Conservation (phyloP, 2,329 filamentous ascomycete species). For the Exophiala phaeomuriformis region DNA sequence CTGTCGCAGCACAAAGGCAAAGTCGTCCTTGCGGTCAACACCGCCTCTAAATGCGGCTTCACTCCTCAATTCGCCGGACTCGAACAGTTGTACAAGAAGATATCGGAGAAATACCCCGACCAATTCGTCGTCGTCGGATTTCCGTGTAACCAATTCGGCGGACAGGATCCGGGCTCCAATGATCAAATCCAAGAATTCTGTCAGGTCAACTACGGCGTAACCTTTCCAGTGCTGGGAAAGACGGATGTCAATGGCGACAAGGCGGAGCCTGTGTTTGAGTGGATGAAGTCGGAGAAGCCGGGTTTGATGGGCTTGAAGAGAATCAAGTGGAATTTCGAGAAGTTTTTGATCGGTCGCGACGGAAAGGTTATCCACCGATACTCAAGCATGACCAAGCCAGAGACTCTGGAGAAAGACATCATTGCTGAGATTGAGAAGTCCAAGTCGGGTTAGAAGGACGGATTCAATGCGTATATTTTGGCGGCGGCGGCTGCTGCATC, state of each 20-base stretch:
- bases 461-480: conserved; percentile 7
- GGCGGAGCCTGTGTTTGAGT: conserved; percentile 73
- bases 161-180: conserved; percentile 77
- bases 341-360: conserved; percentile 83
- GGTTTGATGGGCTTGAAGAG: conserved; percentile 77
- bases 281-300: conserved; percentile 62
- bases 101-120: conserved; percentile 62
- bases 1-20: conserved; percentile 74
- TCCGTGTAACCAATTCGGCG: conserved; percentile 95
- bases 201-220: conserved; percentile 88
- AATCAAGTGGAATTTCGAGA: conserved; percentile 99
- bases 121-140: conserved; percentile 88
- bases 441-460: conserved; percentile 32
- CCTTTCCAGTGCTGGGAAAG: conserved; percentile 86
- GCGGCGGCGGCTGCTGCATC: background rate
- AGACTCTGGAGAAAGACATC: conserved; percentile 67
- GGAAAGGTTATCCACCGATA: conserved; percentile 79
- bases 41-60: conserved; percentile 97
- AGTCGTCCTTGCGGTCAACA: conserved; percentile 94
- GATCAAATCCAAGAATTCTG: conserved; percentile 79
- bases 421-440: conserved; percentile 62
- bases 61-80: conserved; percentile 90
- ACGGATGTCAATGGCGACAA: conserved; percentile 85
- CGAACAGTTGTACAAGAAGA: conserved; percentile 76
- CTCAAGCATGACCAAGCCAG: conserved; percentile 83